Evolutionary conservation across 805 yeast species (phyloP), one percentile per base, ranked within the genome.

Genomic region (Tetrapisispora phaffii): DNA sequence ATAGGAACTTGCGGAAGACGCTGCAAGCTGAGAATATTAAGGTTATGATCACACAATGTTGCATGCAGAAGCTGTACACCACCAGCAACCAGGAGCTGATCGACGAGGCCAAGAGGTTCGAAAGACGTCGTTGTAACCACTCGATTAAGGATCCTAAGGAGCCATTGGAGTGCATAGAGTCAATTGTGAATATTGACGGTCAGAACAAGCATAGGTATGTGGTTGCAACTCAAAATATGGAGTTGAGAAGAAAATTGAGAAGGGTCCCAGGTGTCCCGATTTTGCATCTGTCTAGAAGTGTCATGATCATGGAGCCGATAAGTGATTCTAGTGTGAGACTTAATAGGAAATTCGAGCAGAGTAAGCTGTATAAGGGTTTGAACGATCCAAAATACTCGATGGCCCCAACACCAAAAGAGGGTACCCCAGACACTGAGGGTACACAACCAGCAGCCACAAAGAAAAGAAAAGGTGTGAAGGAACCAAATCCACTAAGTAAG

Each of bases 271-370:
- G 96, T 12, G 83, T 87, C 1, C 98, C 98, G 1, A 64, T 93
- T 51, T 69, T 90, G 9, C 89, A 84, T 62, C 79, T 93, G 77
- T 81, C 84, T 57, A 73, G 96, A 49, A 79, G 96, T 1, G 98
- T 93, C 16, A 85, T 93, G 90, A 80, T 93, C 23, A 79, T 93
- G 93, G 98, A 93, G 65, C 96, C 97, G 7, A 68, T 88, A 53
- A 84, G 95, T 43, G 75, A 74, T 33, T 85, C 85, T 7, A 82
- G 90, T 36, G 71, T 69, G 12, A 62, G 59, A 38, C 70, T 72
- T 15, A 77, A 79, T 44, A 57, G 58, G 39, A 54, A 63, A 24
- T 68, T 73, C 34, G 98, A 93, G 63, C 60, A 67, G 1, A 70
- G 72, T 38, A 93, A 93, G 57, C 70, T 93, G 42, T 76, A 76